Base-by-base conservation (phyloP, 1,139 yeast species). In the Zygotorulaspora mrakii region DNA sequence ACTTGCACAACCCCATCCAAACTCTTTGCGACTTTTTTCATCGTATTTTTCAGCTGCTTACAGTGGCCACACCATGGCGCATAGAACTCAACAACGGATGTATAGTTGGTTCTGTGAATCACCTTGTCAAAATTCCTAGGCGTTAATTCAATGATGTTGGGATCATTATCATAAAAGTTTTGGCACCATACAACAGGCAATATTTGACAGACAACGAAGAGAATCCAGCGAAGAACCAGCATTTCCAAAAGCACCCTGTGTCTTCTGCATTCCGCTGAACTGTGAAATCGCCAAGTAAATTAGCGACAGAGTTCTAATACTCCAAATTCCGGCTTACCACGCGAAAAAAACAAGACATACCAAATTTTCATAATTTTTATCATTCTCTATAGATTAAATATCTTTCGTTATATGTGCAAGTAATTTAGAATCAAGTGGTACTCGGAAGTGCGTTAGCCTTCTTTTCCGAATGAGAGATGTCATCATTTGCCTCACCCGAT, bases 61-160 rank as follows among this genome's bases (percentile, higher is more conserved):
- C 94, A 83, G 57, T 82, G 78, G 1, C 89, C 88, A 68, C 97
- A 91, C 97, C 97, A 91, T 26, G 97, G 97, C 3, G 97, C 97
- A 61, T 91, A 91, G 60, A 89, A 91, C 64, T 88, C 89, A 13
- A 91, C 94, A 5, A 89, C 68, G 2, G 95, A 67, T 2, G 95
- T 82, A 52, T 86, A 84, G 59, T 87, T 86, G 5, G 94, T 70
- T 27, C 68, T 63, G 35, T 77, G 69, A 3, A 89, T 78, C 35
- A 79, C 82, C 47, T 74, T 73, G 45, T 80, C 77, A 58, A 89
- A 88, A 34, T 67, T 78, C 12, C 68, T 56, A 0, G 78, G 66
- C 8, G 72, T 70, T 33, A 84, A 66, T 53, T 83, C 88, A 35
- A 70, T 68, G 4, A 85, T 74, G 37, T 76, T 68, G 1, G 72